Evolutionary conservation across 441 rosid species (phyloP), one percentile per base, ranked within the genome.

Genomic region (Pelargonium fulgidum): DNA sequence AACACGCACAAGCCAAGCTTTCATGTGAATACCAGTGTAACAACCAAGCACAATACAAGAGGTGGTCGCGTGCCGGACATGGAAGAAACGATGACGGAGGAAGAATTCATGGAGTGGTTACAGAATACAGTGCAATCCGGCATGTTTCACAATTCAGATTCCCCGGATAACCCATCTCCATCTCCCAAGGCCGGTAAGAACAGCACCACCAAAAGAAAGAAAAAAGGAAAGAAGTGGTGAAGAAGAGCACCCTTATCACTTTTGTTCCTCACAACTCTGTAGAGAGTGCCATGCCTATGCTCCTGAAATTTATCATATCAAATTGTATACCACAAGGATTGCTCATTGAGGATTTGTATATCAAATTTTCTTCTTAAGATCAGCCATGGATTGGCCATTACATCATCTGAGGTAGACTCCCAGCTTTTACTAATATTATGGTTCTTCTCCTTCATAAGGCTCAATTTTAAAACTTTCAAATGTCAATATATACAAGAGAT

Each of bases 1-100:
- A 92, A 94, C 80, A 86, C 89, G 1, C 97, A 92, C 86, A 94
- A 90, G 83, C 91, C 98, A 26, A 87, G 94, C 78, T 94, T 94
- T 78, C 99, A 94, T 63, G 97, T 94, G 73, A 94, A 89, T 77
- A 85, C 98, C 1, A 86, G 87, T 36, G 70, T 87, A 19, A 82
- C 85, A 45, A 68, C 88, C 41, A 92, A 83, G 80, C 89, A 76
- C 54, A 64, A 39, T 50, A 41, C 77, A 73, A 87, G 80, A 82
- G 81, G 89, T 26, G 82, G 84, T 69, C 67, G 77, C 68, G 77
- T 83, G 81, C 93, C 93, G 39, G 84, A 87, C 59, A 66, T 77
- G 76, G 97, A 94, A 65, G 97, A 94, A 74, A 82, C 86, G 64
- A 88, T 91, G 97, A 89, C 96, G 0, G 96, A 91, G 74, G 96